Percentiles rank a stretch among this genome's conserved stretches.
These are phyloP conservation scores for Pseudogymnoascus sp. DNA, from an alignment of 2,329 filamentous ascomycete species.

Conservation along the genomic window DNA sequence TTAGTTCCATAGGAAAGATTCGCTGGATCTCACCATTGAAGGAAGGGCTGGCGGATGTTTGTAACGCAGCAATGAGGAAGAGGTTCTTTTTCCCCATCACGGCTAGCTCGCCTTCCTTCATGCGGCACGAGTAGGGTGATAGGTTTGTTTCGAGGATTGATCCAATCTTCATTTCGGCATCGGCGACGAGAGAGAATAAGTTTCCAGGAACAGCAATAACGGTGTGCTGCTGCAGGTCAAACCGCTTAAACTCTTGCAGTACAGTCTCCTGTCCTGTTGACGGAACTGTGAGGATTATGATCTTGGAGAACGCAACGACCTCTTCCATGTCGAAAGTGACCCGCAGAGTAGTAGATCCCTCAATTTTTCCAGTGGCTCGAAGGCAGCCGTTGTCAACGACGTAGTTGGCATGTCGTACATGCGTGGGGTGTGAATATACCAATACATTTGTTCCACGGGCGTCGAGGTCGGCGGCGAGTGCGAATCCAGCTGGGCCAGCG, in stretches of 20 bases:
- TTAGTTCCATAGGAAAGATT: slow-evolving; percentile 20
- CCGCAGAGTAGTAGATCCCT: slow-evolving; percentile 12
- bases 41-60: background rate
- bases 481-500: slow-evolving; percentile 14
- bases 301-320: slow-evolving; percentile 20
- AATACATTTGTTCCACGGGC: slow-evolving; percentile 17
- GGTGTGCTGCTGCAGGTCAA: background rate
- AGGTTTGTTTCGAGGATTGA: slow-evolving; percentile 24
- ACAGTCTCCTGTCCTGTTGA: background rate
- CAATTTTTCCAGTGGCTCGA: slow-evolving; percentile 14
- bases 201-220: slow-evolving; percentile 24
- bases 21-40: slow-evolving; percentile 15
- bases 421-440: slow-evolving; percentile 21
- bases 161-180: slow-evolving; percentile 15
- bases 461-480: slow-evolving; percentile 11
- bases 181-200: slow-evolving; percentile 21
- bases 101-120: slow-evolving; percentile 18
- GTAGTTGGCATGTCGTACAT: slow-evolving; percentile 15
- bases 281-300: slow-evolving; percentile 20
- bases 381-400: slow-evolving; percentile 12
- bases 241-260: background rate
- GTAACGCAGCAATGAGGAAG: slow-evolving; percentile 4
- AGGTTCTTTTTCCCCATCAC: slow-evolving; percentile 20
- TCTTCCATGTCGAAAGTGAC: slow-evolving; percentile 21
- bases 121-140: slow-evolving; percentile 23